Base-by-base conservation (phyloP, 257 asterid species). In the Eustoma russellianum region DNA sequence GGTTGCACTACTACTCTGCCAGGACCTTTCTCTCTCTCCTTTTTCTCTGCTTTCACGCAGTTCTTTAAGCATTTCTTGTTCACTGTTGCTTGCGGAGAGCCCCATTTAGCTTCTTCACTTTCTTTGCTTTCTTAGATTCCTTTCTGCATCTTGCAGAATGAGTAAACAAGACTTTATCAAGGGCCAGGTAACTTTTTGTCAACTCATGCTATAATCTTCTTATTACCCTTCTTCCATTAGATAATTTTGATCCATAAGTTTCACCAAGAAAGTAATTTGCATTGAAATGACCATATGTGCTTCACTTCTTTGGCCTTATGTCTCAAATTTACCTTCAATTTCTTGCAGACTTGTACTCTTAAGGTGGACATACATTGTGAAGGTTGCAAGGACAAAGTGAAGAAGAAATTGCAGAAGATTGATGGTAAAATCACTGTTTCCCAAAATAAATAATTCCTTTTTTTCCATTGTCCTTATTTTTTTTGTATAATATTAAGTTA, bases 301-400 rank as follows among this genome's bases (percentile, higher is more conserved):
- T 59, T 13, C n/a, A n/a, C n/a, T n/a, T n/a, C n/a, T n/a, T n/a
- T n/a, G n/a, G n/a, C n/a, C n/a, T n/a, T n/a, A n/a, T 38, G 11
- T 8, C 33, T 53, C 16, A 33, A 34, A 16, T 16, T 40, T 33
- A 45, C n/a, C 11, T 5, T 33, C 18, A 63, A 38, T 48, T 30
- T 35, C 40, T 38, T 70, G 78, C 80, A 79, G 93, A 69, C 81
- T 7, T 69, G 83, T 75, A 79, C 50, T 67, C 74, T 83, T 19
- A 76, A 74, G 59, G 93, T 83, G 67, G 64, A 67, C 46, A 73
- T 83, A 67, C 84, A 83, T 73, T 83, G 93, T 61, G 88, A 80
- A 18, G 93, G 93, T 6, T 83, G 93, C 64, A 70, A 65, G 66
- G 74, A 80, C 15, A 83, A 83, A 70, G 77, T 83, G 62, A 74